Base-by-base conservation (phyloP, 805 yeast genomes). In the Yamadazyma akitaensis region DNA sequence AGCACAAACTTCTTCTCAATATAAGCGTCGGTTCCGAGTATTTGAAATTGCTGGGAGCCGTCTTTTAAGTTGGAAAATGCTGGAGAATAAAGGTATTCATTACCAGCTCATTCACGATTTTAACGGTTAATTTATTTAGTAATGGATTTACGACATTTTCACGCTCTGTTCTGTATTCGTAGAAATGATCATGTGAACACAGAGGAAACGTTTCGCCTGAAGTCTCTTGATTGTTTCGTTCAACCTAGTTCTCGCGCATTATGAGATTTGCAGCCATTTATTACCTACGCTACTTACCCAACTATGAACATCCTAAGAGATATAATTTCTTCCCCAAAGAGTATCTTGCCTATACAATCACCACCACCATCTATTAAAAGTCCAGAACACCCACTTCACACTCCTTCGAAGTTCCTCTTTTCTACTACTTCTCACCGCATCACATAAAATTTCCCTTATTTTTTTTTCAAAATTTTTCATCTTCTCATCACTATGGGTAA, bases 401-500 rank as follows among this genome's bases (percentile, higher is more conserved):
- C 13, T 26, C 12, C 25, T 17, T 18, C 16, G 28, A 13, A 18
- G 33, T 3, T 19, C 18, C 40, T 28, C n/a, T 13, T 28, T 11
- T 3, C n/a, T 9, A 28, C n/a, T 13, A 28, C 32, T 28, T 11
- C 32, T 28, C 32, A 13, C n/a, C 32, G 5, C 32, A 37, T 37
- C 37, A 25, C 37, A 37, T n/a, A 28, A 25, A 25, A 16, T 38
- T 25, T 17, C 26, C 18, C 19, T 21, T 30, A 33, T 30, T 32
- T 18, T 37, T 21, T 21, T 21, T 21, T 21, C 24, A 21, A 26
- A 35, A 40, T 28, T 33, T 38, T 47, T 38, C 36, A 28, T 39
- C 47, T 36, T 36, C 46, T 40, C 39, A 21, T 30, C 37, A 49
- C 17, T 18, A 92, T 94, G 99, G 98, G 98, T 50, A 94, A 90